phyloP scores from a whole-genome alignment of 345 rosid species.

The Salix udensis region DNA sequence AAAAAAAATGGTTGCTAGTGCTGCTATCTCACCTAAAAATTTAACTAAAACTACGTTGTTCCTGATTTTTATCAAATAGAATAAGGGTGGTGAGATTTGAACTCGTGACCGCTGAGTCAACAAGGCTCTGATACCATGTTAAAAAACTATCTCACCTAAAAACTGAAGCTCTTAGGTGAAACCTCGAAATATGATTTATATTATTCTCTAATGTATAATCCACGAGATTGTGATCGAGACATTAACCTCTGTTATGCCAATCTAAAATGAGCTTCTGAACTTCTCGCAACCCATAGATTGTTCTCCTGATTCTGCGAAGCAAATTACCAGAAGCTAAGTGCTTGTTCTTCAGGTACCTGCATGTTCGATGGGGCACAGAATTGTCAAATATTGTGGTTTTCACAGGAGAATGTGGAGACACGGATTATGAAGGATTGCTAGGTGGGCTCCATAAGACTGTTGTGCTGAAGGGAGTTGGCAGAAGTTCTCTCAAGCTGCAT shows the following conservation, averaged over 20 bases:
- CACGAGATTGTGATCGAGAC: not conserved
- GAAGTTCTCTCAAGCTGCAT: conserved; percentile 12
- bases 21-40: no score
- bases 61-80: no score
- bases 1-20: no score
- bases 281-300: not conserved
- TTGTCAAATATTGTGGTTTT: conserved; percentile 19
- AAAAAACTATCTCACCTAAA: no score
- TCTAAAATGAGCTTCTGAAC: not conserved
- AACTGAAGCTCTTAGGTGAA: no score
- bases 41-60: no score
- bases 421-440: conserved; percentile 21
- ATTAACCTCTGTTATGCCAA: not conserved
- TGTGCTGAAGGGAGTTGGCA: conserved; percentile 20
- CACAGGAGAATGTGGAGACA: conserved; percentile 16
- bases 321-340: not conserved
- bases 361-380: conserved; percentile 21
- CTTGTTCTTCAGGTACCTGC: conserved; percentile 9
- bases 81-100: no score
- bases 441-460: conserved; percentile 20
- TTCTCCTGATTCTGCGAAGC: not conserved
- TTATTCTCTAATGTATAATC: no score
- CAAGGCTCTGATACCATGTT: no score
- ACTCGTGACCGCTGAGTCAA: no score
- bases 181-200: no score